These are phyloP conservation scores for Stagonosporopsis vannaccii DNA, from an alignment of 2,329 filamentous ascomycete species.

Conservation along the genomic window DNA sequence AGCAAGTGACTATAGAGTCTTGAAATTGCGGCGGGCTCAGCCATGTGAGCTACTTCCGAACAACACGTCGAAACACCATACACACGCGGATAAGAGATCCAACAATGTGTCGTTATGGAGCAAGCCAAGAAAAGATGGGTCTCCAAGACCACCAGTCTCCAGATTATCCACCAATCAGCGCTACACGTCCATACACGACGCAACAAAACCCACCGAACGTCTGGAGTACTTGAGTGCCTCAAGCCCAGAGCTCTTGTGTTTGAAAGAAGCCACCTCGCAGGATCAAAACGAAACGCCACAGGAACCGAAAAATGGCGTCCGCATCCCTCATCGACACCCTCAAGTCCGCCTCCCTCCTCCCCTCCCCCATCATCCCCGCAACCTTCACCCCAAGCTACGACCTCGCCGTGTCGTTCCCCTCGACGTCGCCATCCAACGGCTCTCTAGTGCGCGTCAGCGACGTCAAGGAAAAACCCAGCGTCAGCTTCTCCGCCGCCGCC, in stretches of 20 bases:
- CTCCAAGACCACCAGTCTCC: slow-evolving; percentile 1
- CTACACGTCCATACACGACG: neutral
- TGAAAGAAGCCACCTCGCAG: neutral
- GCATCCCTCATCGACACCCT: slow-evolving; percentile 34
- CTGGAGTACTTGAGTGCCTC: slow-evolving; percentile 2
- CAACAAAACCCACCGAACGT: slow-evolving; percentile 15
- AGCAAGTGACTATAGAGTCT: too few relatives aligned
- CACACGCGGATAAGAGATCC: neutral
- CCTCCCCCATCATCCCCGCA: slow-evolving; percentile 50
- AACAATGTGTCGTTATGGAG: slow-evolving; percentile 4
- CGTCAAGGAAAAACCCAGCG: slow-evolving; percentile 27
- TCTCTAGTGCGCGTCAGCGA: slow-evolving; percentile 47
- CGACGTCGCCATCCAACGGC: slow-evolving; percentile 35
- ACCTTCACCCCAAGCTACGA: slow-evolving; percentile 54
- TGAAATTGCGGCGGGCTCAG: too few relatives aligned
- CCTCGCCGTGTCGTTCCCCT: slow-evolving; percentile 47
- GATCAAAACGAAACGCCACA: neutral
- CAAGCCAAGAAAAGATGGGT: slow-evolving; percentile 21
- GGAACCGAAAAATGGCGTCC: slow-evolving; percentile 8
- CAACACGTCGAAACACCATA: neutral
- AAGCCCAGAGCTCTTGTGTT: neutral
- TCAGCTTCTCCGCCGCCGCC: slow-evolving; percentile 41
- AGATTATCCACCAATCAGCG: slow-evolving; percentile 23
- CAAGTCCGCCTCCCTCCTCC: slow-evolving; percentile 35
- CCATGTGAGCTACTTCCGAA: neutral